Conservation (phyloP, 805 yeast species). For the Lipomyces mesembrius region DNA sequence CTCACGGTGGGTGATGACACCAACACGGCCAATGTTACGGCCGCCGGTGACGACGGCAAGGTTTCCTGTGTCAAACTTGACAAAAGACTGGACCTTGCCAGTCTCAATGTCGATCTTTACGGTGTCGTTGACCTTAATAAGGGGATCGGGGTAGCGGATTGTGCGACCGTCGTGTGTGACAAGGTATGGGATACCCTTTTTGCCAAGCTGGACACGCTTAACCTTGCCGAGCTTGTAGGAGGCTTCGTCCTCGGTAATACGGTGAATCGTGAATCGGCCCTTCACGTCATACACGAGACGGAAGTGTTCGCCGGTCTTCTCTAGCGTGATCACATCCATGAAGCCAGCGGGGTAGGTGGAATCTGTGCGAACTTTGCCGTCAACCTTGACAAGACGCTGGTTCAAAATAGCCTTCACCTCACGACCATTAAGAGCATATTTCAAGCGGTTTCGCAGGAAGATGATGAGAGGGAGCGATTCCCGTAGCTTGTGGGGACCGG, state of each 20-base stretch:
- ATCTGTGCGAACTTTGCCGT: constrained; percentile 99
- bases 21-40: constrained; percentile 97
- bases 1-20: constrained; percentile 94
- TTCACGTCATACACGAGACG: constrained; percentile 97
- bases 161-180: constrained; percentile 99
- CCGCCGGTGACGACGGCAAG: constrained; percentile 95
- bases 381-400: constrained; percentile 98
- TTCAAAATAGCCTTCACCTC: constrained; percentile 97
- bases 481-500: constrained; percentile 99
- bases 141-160: constrained; percentile 99
- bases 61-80: constrained; percentile 92
- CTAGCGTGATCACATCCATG: constrained; percentile 97
- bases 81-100: constrained; percentile 88
- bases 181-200: constrained; percentile 97
- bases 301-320: constrained; percentile 99
- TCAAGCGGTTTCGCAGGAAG: constrained; percentile 97
- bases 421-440: constrained; percentile 98
- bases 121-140: constrained; percentile 95
- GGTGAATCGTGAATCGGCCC: constrained; percentile 99
- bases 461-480: constrained; percentile 97
- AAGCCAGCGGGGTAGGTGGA: constrained; percentile 99
- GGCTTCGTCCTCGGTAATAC: constrained; percentile 99
- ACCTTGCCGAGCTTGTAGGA: constrained; percentile 97
- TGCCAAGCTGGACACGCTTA: constrained; percentile 97
- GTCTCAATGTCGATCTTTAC: constrained; percentile 95